phyloP scores from a whole-genome alignment of 352 stramenopile species.

The Pythium periplocum region DNA sequence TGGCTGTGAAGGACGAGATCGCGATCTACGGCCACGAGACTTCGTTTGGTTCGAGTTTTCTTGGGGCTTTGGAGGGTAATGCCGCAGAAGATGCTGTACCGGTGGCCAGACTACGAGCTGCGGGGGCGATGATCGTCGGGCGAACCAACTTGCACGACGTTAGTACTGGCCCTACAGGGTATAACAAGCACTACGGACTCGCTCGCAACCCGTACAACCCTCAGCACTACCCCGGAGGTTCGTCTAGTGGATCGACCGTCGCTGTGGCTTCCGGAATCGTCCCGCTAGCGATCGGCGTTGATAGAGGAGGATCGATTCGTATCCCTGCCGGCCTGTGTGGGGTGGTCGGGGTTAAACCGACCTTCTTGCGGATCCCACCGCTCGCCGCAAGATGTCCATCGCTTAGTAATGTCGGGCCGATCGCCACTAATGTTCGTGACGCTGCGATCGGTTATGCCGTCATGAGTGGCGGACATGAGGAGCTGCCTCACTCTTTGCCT shows the following conservation, averaged over 20 bases:
- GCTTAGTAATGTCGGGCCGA: conserved; percentile 71
- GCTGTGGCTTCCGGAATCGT: conserved; percentile 84
- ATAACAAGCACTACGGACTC: conserved; percentile 71
- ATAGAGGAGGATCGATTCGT: conserved; percentile 87
- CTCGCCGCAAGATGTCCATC: conserved; percentile 49
- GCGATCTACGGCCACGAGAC: conserved; percentile 61
- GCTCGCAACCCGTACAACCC: conserved; percentile 84
- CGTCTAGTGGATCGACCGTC: conserved; percentile 83
- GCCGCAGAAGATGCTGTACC: conserved; percentile 40
- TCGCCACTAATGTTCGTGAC: conserved; percentile 74
- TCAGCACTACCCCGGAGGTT: conserved; percentile 85
- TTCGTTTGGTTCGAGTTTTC: conserved; percentile 69
- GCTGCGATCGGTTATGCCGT: conserved; percentile 82
- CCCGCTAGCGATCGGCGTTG: conserved; percentile 78
- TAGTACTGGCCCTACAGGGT: conserved; percentile 61
- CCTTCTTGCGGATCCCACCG: conserved; percentile 71
- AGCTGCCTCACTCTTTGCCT: conserved; percentile 33
- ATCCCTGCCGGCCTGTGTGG: conserved; percentile 84
- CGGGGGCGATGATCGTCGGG: conserved; percentile 84
- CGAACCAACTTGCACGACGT: conserved; percentile 90
- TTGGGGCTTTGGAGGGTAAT: conserved; percentile 43
- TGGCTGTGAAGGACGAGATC: conserved; percentile 87
- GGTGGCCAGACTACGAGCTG: conserved; percentile 49
- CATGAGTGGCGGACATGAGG: conserved; percentile 57
- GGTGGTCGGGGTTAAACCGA: conserved; percentile 87